These are phyloP conservation scores for Didymella sp. DNA, from an alignment of 2,329 filamentous ascomycete genomes.

Conservation along the genomic window DNA sequence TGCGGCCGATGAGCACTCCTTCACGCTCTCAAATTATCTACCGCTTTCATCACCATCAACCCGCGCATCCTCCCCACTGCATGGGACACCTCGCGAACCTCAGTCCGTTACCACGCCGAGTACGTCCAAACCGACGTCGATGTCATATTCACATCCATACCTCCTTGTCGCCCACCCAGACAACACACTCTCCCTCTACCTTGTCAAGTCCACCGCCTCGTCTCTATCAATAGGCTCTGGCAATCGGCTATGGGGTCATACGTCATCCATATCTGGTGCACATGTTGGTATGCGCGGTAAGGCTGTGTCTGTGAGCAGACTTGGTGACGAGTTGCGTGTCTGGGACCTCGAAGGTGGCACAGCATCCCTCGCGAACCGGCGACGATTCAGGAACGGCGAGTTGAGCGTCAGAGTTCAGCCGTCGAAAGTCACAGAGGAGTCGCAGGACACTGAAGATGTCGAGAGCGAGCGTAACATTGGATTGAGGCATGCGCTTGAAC, in stretches of 20 bases:
- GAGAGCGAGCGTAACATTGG: constrained; percentile 41
- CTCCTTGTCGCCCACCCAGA: constrained; percentile 83
- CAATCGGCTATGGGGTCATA: constrained; percentile 87
- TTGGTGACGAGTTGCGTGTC: constrained; percentile 73
- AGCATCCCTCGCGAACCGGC: constrained; percentile 53
- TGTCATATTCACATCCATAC: constrained; percentile 76
- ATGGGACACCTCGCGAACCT: constrained; percentile 34
- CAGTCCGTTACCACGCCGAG: constrained; percentile 27
- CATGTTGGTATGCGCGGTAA: constrained; percentile 85
- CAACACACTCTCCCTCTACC: constrained; percentile 83
- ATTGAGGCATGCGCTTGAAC: constrained; percentile 45
- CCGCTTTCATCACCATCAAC: constrained; percentile 36
- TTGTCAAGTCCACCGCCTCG: constrained; percentile 75
- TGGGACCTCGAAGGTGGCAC: constrained; percentile 86
- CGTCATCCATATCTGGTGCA: constrained; percentile 84
- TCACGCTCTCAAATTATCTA: constrained; percentile 46
- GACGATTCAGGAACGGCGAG: constrained; percentile 53
- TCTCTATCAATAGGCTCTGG: constrained; percentile 73
- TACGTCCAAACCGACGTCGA: constrained; percentile 53
- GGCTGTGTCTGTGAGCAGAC: constrained; percentile 83
- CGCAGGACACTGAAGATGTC: constrained; percentile 27
- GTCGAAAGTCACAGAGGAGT: constrained; percentile 36
- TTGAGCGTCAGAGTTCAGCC: constrained; percentile 63
- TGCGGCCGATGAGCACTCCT: constrained; percentile 58
- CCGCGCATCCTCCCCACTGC: constrained; percentile 36